Evolutionary conservation across 2,329 filamentous ascomycete species (phyloP).

Genomic region (Beauveria sp.): DNA sequence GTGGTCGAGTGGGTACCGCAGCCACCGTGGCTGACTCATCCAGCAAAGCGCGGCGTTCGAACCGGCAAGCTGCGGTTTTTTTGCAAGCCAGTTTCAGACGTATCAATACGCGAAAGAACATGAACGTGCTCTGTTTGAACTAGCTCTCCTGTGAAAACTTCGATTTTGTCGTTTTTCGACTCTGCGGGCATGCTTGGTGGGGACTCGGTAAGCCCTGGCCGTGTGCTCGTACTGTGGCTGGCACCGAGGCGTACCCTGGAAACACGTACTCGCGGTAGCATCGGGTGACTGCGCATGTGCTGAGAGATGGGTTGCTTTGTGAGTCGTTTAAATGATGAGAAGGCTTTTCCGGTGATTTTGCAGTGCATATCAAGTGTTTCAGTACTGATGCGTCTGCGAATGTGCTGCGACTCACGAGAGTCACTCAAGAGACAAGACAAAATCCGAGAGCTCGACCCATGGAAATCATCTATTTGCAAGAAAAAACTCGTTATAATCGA

Average conservation of each 20-base stretch:
- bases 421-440: too few relatives aligned
- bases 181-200: not conserved
- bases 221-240: not conserved
- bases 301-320: too few relatives aligned
- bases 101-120: not conserved
- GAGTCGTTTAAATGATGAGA: too few relatives aligned
- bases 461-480: too few relatives aligned
- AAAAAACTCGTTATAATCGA: fast-evolving
- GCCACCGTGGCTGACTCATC: slow-evolving; percentile 3
- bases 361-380: too few relatives aligned
- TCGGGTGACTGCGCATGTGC: too few relatives aligned
- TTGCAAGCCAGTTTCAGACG: not conserved
- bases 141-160: too few relatives aligned
- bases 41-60: slow-evolving; percentile 6
- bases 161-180: not conserved
- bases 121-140: too few relatives aligned
- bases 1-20: slow-evolving; percentile 5
- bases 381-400: too few relatives aligned
- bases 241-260: slow-evolving; percentile 1
- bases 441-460: too few relatives aligned
- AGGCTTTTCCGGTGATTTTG: too few relatives aligned
- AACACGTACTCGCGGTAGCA: not conserved
- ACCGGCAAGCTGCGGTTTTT: not conserved
- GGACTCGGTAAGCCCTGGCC: not conserved
- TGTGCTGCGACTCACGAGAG: too few relatives aligned